phyloP scores from a whole-genome alignment of 768 basidiomycete genomes.

The Vararia minispora region DNA sequence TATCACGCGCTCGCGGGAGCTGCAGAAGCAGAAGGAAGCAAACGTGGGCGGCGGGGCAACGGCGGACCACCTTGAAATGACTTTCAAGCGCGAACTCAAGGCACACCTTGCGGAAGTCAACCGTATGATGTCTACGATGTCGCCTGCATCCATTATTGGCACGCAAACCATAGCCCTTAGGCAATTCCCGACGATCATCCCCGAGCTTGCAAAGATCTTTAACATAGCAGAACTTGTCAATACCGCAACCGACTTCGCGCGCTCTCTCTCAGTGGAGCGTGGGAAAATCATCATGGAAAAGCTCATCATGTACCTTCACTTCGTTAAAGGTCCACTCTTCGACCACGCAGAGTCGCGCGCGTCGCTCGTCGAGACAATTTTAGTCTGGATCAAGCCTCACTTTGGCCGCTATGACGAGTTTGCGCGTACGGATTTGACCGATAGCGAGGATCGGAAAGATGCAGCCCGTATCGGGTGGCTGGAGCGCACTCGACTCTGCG shows the following conservation, averaged over 20 bases:
- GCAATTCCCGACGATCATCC: conserved; percentile 86
- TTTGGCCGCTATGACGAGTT: conserved; percentile 90
- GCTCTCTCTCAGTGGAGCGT: conserved; percentile 63
- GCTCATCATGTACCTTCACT: conserved; percentile 86
- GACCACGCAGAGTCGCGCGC: conserved; percentile 71
- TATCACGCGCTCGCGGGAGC: conserved; percentile 78
- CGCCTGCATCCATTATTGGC: conserved; percentile 84
- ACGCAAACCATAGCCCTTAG: conserved; percentile 92
- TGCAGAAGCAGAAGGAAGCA: conserved; percentile 74
- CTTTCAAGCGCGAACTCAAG: conserved; percentile 76
- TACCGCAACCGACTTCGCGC: conserved; percentile 79
- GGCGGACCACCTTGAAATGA: conserved; percentile 73
- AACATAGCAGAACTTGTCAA: conserved; percentile 75
- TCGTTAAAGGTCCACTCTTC: conserved; percentile 83
- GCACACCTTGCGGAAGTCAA: conserved; percentile 74
- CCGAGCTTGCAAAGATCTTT: conserved; percentile 77
- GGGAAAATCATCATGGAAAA: conserved; percentile 91
- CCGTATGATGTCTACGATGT: conserved; percentile 73
- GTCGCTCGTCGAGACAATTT: conserved; percentile 74
- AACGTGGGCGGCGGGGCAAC: conserved; percentile 75
- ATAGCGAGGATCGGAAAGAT: conserved; percentile 58
- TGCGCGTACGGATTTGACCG: conserved; percentile 45
- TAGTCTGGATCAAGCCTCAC: conserved; percentile 91
- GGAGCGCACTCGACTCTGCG: conserved; percentile 81
- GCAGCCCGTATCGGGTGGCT: conserved; percentile 78